Evolutionary conservation across 129 eudicot species (phyloP).

Genomic region (Glebionis coronaria): DNA sequence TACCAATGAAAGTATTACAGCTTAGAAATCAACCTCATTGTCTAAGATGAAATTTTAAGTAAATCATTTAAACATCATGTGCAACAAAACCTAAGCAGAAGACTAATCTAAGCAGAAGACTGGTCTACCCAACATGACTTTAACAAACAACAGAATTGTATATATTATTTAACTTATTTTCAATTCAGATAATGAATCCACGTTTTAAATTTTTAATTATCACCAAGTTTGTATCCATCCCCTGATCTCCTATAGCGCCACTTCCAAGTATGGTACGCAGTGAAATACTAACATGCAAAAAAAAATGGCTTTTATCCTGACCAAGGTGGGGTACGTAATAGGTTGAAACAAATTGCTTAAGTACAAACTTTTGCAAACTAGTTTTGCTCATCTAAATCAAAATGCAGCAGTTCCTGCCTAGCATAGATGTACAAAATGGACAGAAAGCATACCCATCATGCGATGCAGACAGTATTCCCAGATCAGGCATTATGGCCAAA

Average conservation of each 20-base stretch:
- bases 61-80: not conserved
- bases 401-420: constrained; percentile 12
- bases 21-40: not conserved
- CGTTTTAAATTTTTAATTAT: too few relatives aligned
- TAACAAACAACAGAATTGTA: too few relatives aligned
- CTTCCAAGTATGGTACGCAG: too few relatives aligned
- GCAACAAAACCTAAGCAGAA: too few relatives aligned
- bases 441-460: constrained; percentile 86
- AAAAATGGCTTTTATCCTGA: not conserved
- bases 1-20: not conserved
- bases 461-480: constrained; percentile 96
- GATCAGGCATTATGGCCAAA: constrained; percentile 77
- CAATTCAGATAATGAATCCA: too few relatives aligned
- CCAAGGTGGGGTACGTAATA: not conserved
- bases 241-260: not conserved
- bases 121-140: too few relatives aligned
- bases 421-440: not conserved
- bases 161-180: too few relatives aligned
- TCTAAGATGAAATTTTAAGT: not conserved
- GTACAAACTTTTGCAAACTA: not conserved
- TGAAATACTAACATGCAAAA: constrained; percentile 8
- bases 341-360: not conserved
- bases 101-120: too few relatives aligned
- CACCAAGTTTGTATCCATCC: too few relatives aligned
- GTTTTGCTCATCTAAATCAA: constrained; percentile 12